These are phyloP conservation scores for Arthroderma sp. DNA, from an alignment of 2,329 filamentous ascomycete species.

Conservation along the genomic window DNA sequence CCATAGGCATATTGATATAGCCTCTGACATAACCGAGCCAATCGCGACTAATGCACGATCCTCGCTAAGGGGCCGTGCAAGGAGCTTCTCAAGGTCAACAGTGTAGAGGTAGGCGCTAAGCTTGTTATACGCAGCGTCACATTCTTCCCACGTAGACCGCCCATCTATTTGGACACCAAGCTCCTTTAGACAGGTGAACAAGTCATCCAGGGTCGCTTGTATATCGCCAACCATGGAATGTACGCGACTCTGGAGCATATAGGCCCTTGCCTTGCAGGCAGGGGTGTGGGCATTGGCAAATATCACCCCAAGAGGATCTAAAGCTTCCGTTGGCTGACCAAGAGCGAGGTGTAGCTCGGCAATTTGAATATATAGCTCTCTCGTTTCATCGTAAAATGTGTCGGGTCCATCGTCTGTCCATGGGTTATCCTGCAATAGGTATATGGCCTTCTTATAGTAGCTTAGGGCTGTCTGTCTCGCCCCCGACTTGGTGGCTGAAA, in stretches of 20 bases:
- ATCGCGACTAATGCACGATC: conserved; percentile 32
- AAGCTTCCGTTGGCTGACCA: conserved; percentile 55
- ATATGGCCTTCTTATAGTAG: conserved; percentile 65
- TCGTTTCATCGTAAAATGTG: conserved; percentile 72
- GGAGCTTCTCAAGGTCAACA: conserved; percentile 36
- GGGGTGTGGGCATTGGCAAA: conserved; percentile 57
- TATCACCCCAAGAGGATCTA: conserved; percentile 54
- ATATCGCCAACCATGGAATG: conserved; percentile 62
- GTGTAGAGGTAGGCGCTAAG: conserved; percentile 47
- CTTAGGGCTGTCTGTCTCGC: conserved; percentile 69
- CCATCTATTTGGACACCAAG: conserved; percentile 55
- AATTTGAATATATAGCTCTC: conserved; percentile 63
- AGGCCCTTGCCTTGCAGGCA: conserved; percentile 71
- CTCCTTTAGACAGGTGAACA: conserved; percentile 58
- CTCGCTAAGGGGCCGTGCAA: conserved; percentile 28
- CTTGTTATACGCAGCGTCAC: conserved; percentile 59
- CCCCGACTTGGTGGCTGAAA: conserved; percentile 65
- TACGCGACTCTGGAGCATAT: conserved; percentile 69
- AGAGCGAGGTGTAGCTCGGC: conserved; percentile 76
- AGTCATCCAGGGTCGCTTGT: conserved; percentile 50
- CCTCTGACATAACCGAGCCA: conserved; percentile 44
- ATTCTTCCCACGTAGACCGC: conserved; percentile 58
- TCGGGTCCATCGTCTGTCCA: conserved; percentile 62
- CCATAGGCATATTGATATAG: conserved; percentile 48
- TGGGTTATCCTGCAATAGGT: conserved; percentile 63